Base-by-base conservation (phyloP, 192 early-diverging fungal species). In the Dispira simplex region DNA sequence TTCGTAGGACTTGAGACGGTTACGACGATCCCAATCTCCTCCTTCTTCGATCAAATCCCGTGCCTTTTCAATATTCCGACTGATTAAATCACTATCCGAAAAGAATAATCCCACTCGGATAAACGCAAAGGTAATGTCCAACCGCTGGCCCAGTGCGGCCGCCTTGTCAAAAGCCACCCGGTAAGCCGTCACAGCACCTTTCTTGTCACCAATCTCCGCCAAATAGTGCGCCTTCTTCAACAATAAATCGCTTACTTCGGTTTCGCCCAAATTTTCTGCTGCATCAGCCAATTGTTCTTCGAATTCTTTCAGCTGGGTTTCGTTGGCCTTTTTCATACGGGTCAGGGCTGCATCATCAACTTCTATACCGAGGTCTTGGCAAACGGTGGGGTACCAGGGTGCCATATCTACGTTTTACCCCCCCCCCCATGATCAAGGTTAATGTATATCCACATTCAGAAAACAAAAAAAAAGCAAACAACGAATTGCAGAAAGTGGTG, bases 1-100 rank as follows among this genome's bases (percentile, higher is more conserved):
- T 70, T 98, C 90, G 67, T 97, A 92, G 3, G 91, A 92, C 79
- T 98, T 97, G 48, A 97, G 81, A 52, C 97, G 83, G 78, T 99
- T 99, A 64, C 97, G 83, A 51, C 97, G 84, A 80, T 99, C 97
- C 97, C 97, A 99, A 75, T 99, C 97, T 26, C 97, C 97, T 52
- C 95, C 93, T 77, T 97, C 90, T 70, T 99, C 90, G 65, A 97
- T 93, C 70, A 99, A 79, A 44, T 88, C 92, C 65, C 68, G 69
- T 26, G 83, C 85, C 59, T 87, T 89, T 62, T 91, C 90, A 64
- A 95, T 88, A 71, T 88, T 90, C 2, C 78, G 70, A 64, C 75
- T 77, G 56, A 93, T 89, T 39, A 90, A 65, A 39, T 84, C 84
- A 64, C 88, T 81, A 65, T 94, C 89, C 62, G 83, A 75, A 75